Percentiles rank a stretch among this genome's conserved stretches.
Evolutionary conservation across 805 yeast genomes (phyloP).

Genomic region (Wickerhamiella azyma): DNA sequence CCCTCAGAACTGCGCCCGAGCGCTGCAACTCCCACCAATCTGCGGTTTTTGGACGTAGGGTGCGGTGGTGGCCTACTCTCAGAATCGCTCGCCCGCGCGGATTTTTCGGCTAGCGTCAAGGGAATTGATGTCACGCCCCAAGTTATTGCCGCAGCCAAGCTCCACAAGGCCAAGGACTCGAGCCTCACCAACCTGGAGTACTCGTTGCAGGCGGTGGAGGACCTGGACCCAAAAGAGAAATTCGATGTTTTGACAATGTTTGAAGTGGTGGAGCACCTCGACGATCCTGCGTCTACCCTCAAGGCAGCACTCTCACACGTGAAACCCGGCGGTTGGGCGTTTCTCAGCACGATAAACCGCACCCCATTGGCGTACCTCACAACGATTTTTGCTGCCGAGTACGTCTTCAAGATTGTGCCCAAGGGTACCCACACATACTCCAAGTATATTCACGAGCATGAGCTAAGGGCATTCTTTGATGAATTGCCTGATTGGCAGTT

Average conservation of each 20-base stretch:
- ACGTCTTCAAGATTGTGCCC: conserved; percentile 70
- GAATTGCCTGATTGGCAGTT: conserved; percentile 40
- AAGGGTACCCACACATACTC: conserved; percentile 78
- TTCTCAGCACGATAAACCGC: conserved; percentile 83
- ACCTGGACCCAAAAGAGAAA: conserved; percentile 30
- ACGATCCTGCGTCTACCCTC: conserved; percentile 62
- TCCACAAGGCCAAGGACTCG: conserved; percentile 48
- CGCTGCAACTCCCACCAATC: conserved; percentile 29
- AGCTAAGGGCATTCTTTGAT: conserved; percentile 53
- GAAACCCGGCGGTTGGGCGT: conserved; percentile 69
- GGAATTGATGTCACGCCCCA: conserved; percentile 83
- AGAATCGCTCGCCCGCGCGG: conserved; percentile 71
- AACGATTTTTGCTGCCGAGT: conserved; percentile 82
- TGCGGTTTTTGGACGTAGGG: conserved; percentile 71
- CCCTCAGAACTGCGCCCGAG: conserved; percentile 31
- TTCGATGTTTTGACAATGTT: conserved; percentile 79
- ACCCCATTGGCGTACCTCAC: conserved; percentile 81
- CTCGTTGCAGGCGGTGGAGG: conserved; percentile 48
- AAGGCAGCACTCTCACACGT: conserved; percentile 54
- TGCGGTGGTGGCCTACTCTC: conserved; percentile 97
- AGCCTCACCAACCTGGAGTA: conserved; percentile 50
- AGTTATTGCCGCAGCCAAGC: conserved; percentile 64
- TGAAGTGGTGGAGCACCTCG: conserved; percentile 93
- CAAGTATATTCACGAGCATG: conserved; percentile 70
- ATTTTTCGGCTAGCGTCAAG: conserved; percentile 43